phyloP scores from a whole-genome alignment of 371 early-diverging fungal species.

The Mucor racemosus region DNA sequence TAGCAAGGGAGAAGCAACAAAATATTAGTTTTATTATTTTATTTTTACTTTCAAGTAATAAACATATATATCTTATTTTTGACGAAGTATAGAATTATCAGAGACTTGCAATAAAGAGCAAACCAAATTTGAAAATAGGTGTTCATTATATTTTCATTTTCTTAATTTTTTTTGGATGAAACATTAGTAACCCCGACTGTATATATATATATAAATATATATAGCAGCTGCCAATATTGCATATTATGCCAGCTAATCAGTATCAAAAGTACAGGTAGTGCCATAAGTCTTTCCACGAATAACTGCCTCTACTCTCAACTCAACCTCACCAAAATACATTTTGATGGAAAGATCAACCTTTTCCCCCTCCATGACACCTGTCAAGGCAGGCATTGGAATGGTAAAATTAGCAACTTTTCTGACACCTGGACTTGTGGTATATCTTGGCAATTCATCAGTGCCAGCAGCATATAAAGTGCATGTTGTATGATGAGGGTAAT shows the following conservation, averaged over 20 bases:
- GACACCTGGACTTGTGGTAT: conserved; percentile 55
- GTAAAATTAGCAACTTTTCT: conserved; percentile 58
- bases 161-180: no score
- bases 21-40: no score
- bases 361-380: conserved; percentile 58
- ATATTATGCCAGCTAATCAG: no score
- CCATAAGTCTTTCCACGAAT: conserved; percentile 57
- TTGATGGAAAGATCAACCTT: conserved; percentile 51
- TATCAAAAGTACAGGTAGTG: conserved; percentile 51
- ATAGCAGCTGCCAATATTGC: background rate
- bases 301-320: conserved; percentile 54
- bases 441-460: conserved; percentile 53
- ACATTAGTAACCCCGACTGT: no score
- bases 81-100: no score
- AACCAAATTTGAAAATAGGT: no score
- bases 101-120: no score
- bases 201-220: no score
- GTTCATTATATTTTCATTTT: no score
- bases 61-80: no score
- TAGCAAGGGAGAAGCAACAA: no score
- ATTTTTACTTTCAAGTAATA: no score
- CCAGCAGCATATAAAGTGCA: conserved; percentile 57
- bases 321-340: conserved; percentile 55
- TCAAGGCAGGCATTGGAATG: conserved; percentile 56
- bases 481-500: conserved; percentile 56